phyloP scores from a whole-genome alignment of 495 filamentous ascomycete species.

The Staphylotrichum longicolle region DNA sequence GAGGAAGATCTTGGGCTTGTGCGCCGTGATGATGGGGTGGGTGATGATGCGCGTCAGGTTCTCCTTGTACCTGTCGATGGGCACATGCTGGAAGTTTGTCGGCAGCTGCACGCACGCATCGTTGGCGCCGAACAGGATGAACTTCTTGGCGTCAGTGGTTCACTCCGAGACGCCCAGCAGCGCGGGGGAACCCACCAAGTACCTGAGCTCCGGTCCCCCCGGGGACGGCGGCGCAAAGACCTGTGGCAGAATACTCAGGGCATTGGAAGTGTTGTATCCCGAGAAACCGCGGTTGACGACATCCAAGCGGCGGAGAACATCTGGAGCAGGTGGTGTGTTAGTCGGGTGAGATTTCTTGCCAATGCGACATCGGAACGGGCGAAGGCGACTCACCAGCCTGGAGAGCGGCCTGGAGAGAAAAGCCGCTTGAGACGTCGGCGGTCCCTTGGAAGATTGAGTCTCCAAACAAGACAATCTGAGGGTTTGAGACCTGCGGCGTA shows the following conservation, averaged over 20 bases:
- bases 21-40: constrained; percentile 64
- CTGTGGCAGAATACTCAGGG: constrained; percentile 41
- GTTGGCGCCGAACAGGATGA: constrained; percentile 84
- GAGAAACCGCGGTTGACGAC: constrained; percentile 52
- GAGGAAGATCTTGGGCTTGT: constrained; percentile 70
- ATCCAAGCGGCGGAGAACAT: constrained; percentile 45
- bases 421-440: constrained; percentile 57
- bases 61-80: constrained; percentile 64
- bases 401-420: constrained; percentile 68
- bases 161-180: no score
- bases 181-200: constrained; percentile 56
- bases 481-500: constrained; percentile 38
- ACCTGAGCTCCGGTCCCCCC: constrained; percentile 52
- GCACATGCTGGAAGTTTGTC: constrained; percentile 65
- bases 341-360: no score
- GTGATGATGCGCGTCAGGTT: constrained; percentile 69
- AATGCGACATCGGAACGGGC: constrained; percentile 9
- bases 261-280: constrained; percentile 50
- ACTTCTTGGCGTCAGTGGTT: constrained; percentile 42
- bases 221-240: constrained; percentile 47
- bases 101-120: constrained; percentile 65
- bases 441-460: constrained; percentile 74
- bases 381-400: constrained; percentile 57
- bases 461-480: constrained; percentile 76
- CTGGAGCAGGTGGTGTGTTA: constrained; percentile 22